phyloP scores from a whole-genome alignment of 1,284 basidiomycete species.

The Melampsora americana region DNA sequence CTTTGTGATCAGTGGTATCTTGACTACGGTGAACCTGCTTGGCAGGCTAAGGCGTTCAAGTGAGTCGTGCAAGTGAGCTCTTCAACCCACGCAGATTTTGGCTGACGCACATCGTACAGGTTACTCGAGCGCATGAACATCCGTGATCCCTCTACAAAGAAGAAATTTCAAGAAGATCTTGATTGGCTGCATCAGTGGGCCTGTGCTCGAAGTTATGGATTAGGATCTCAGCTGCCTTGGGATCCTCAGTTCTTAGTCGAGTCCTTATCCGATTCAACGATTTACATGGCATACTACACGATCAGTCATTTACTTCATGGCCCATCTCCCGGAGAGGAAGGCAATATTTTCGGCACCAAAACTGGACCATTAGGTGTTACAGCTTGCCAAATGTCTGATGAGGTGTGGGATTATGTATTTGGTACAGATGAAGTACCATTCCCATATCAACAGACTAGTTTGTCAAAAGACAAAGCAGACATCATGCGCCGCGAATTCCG shows the following conservation, averaged over 20 bases:
- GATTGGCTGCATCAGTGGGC: conserved; percentile 99
- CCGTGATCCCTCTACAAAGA: conserved; percentile 80
- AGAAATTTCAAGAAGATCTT: conserved; percentile 86
- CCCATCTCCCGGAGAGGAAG: conserved; percentile 47
- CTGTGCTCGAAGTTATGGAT: conserved; percentile 91
- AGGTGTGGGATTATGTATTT: conserved; percentile 94
- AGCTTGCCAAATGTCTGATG: conserved; percentile 90
- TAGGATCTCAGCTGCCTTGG: conserved; percentile 96
- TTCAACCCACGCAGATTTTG: not conserved
- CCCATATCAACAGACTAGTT: conserved; percentile 61
- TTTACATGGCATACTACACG: conserved; percentile 99
- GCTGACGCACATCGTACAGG: conserved; percentile 57
- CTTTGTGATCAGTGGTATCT: conserved; percentile 99
- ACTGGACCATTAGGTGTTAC: conserved; percentile 80
- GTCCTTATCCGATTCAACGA: conserved; percentile 92
- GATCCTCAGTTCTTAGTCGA: conserved; percentile 95
- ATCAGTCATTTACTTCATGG: conserved; percentile 79
- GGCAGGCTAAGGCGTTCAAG: conserved; percentile 83
- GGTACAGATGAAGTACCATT: conserved; percentile 64
- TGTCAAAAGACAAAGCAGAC: conserved; percentile 75
- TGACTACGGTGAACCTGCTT: conserved; percentile 87
- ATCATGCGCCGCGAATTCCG: conserved; percentile 84
- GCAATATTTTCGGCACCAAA: conserved; percentile 71
- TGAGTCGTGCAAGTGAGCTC: conserved; percentile 55
- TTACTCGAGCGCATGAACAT: conserved; percentile 82